These are phyloP conservation scores for Cocos nucifera DNA, from an alignment of 176 grass and related monocot species.

Conservation along the genomic window DNA sequence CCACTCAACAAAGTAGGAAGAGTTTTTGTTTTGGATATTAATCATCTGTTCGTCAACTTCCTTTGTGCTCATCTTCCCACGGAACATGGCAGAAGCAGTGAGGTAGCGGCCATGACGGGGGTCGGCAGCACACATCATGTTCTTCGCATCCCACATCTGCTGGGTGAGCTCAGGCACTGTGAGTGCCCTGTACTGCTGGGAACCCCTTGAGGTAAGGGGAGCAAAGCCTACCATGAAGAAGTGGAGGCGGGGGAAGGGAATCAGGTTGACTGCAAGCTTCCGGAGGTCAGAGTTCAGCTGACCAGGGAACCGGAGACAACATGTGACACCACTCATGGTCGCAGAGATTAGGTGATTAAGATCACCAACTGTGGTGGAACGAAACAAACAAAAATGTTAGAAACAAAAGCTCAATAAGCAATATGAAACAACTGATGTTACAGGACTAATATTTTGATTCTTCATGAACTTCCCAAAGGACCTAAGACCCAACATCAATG, in stretches of 20 bases:
- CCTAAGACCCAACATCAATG: no score
- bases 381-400: no score
- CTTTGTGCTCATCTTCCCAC: slow-evolving; percentile 95
- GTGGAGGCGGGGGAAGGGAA: slow-evolving; percentile 55
- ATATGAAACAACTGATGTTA: no score
- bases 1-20: slow-evolving; percentile 85
- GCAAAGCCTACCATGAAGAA: slow-evolving; percentile 96
- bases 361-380: no score
- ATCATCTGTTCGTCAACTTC: slow-evolving; percentile 97
- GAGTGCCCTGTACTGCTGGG: slow-evolving; percentile 78
- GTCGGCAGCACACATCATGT: slow-evolving; percentile 98
- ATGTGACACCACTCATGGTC: no score
- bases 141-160: slow-evolving; percentile 98
- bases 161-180: slow-evolving; percentile 86
- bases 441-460: no score
- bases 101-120: slow-evolving; percentile 78
- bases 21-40: slow-evolving; percentile 97
- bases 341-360: no score
- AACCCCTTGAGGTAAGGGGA: slow-evolving; percentile 70
- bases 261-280: no score
- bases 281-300: no score
- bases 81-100: slow-evolving; percentile 85
- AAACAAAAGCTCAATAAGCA: no score
- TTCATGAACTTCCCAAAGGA: no score
- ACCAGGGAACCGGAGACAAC: no score